Conservation (phyloP, 805 yeast genomes). For the Candida xiaguanensis region DNA sequence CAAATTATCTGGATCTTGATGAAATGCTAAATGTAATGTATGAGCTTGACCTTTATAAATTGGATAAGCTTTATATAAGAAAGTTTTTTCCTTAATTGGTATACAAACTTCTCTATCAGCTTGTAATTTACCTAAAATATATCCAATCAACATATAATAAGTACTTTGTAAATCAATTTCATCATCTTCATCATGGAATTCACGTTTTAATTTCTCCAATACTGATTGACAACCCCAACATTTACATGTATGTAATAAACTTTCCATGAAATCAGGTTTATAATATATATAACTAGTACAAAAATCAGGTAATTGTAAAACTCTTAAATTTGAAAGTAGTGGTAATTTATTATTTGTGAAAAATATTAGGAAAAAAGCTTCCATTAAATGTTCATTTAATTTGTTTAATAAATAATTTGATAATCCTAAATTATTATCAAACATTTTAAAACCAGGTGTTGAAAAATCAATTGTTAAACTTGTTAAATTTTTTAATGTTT, state of each 20-base stretch:
- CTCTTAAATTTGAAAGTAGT: conserved; percentile 15
- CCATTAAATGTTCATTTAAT: conserved; percentile 31
- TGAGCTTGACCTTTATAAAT: conserved; percentile 34
- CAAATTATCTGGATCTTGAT: conserved; percentile 10
- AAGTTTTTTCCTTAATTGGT: conserved; percentile 26
- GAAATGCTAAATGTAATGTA: conserved; percentile 30
- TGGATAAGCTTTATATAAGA: conserved; percentile 23
- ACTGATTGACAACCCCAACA: conserved; percentile 34
- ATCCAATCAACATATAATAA: conserved; percentile 29
- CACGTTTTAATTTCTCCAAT: conserved; percentile 17
- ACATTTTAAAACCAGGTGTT: conserved; percentile 36
- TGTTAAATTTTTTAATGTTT: conserved; percentile 19
- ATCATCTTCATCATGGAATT: conserved; percentile 20
- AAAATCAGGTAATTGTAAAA: conserved; percentile 31
- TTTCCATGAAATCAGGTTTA: conserved; percentile 31
- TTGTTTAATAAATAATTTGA: conserved; percentile 26
- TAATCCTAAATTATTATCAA: conserved; percentile 27
- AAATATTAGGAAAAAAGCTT: conserved; percentile 30
- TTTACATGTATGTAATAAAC: conserved; percentile 32
- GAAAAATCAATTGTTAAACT: conserved; percentile 29
- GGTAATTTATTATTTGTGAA: conserved; percentile 12
- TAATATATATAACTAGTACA: conserved; percentile 34
- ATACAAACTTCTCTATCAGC: conserved; percentile 34
- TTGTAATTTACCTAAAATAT: conserved; percentile 30
- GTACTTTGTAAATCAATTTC: conserved; percentile 22